Evolutionary conservation across 805 yeast species (phyloP).

Genomic region (Yamadazyma tumulicola): DNA sequence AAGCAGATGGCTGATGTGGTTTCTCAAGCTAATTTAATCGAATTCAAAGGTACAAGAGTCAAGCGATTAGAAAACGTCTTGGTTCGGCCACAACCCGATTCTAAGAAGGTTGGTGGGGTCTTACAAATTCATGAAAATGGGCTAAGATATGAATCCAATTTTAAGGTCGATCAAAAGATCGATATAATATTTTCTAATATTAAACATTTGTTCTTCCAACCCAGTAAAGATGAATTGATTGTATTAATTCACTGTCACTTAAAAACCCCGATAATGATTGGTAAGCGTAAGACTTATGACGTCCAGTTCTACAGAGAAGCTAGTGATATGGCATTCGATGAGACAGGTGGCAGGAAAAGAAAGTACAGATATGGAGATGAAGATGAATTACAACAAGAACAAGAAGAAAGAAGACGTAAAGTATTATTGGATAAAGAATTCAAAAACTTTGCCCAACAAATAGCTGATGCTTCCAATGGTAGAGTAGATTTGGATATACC

Average conservation of each 20-base stretch:
- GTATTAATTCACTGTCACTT: slow-evolving; percentile 91
- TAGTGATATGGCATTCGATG: slow-evolving; percentile 92
- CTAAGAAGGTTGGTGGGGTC: slow-evolving; percentile 91
- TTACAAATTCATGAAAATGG: slow-evolving; percentile 94
- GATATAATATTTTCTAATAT: slow-evolving; percentile 88
- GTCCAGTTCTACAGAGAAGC: slow-evolving; percentile 97
- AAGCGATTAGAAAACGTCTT: slow-evolving; percentile 83
- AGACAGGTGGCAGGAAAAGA: slow-evolving; percentile 92
- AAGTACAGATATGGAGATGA: slow-evolving; percentile 92
- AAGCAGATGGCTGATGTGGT: slow-evolving; percentile 93
- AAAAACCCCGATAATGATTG: slow-evolving; percentile 90
- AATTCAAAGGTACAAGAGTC: slow-evolving; percentile 79
- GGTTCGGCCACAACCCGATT: slow-evolving; percentile 94
- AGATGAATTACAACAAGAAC: slow-evolving; percentile 97
- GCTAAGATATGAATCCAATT: slow-evolving; percentile 84
- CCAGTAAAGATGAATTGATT: slow-evolving; percentile 90
- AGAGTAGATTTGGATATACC: slow-evolving; percentile 87
- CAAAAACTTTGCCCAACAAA: slow-evolving; percentile 81
- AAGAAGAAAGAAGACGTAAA: slow-evolving; percentile 93
- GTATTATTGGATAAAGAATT: slow-evolving; percentile 89
- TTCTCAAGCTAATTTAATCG: slow-evolving; percentile 82
- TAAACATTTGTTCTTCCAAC: slow-evolving; percentile 91
- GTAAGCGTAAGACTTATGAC: slow-evolving; percentile 92
- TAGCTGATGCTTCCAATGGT: slow-evolving; percentile 84
- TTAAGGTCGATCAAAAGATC: slow-evolving; percentile 79